A percentile compares a stretch with the other conserved stretches of the same genome.
These are phyloP conservation scores for Aspergillus nomiae DNA, from an alignment of 2,329 filamentous ascomycete genomes.

Conservation along the genomic window DNA sequence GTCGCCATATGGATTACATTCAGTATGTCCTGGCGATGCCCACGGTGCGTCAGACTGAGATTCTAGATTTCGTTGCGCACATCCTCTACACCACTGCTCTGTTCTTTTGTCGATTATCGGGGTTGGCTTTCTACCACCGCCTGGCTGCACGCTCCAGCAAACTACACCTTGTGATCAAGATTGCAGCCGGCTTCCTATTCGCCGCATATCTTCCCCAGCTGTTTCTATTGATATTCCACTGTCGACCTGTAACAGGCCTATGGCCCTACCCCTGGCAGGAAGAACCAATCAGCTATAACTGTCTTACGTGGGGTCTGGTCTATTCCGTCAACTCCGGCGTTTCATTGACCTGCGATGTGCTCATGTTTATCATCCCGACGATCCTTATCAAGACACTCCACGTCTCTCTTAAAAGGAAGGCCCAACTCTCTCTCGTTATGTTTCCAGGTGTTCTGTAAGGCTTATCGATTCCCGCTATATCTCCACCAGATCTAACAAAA, in stretches of 20 bases:
- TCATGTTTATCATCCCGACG: conserved; percentile 54
- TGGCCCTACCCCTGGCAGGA: conserved; percentile 57
- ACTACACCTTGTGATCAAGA: conserved; percentile 24
- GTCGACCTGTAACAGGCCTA: conserved; percentile 51
- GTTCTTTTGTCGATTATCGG: conserved; percentile 54
- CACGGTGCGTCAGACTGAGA: conserved; percentile 47
- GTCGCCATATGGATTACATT: conserved; percentile 37
- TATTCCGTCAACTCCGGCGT: conserved; percentile 55
- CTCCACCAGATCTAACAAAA: conserved; percentile 4
- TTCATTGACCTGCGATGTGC: conserved; percentile 53
- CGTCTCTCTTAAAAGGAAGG: conserved; percentile 47
- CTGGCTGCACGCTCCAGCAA: conserved; percentile 41
- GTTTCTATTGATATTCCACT: conserved; percentile 56
- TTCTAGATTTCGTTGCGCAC: conserved; percentile 55
- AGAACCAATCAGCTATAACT: conserved; percentile 44
- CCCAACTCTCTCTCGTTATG: conserved; percentile 52
- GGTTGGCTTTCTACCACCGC: conserved; percentile 55
- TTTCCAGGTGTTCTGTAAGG: conserved; percentile 53
- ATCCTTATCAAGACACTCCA: conserved; percentile 52
- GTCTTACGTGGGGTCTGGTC: conserved; percentile 54
- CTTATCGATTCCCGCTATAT: too few relatives aligned
- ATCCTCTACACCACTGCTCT: conserved; percentile 56
- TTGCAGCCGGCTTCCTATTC: conserved; percentile 38
- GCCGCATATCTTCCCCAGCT: conserved; percentile 52
- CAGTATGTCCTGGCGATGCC: conserved; percentile 50